These are phyloP conservation scores for Sugiyamaella floridensis DNA, from an alignment of 805 yeast genomes.

Conservation along the genomic window DNA sequence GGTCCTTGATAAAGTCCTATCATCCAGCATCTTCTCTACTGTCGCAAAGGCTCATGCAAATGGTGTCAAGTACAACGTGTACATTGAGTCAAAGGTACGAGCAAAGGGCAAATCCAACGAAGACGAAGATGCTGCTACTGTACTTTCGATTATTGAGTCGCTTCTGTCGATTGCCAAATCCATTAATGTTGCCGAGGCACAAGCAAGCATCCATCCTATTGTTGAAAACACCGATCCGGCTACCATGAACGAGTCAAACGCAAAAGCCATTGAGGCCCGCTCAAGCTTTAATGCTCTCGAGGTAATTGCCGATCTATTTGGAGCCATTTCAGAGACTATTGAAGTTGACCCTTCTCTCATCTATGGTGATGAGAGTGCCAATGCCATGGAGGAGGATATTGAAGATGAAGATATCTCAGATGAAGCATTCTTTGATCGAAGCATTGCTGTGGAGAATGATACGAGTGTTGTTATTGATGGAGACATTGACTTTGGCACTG, in stretches of 20 bases:
- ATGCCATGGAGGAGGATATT: slow-evolving; percentile 4
- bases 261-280: slow-evolving; percentile 25
- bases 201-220: slow-evolving; percentile 10
- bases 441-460: slow-evolving; percentile 12
- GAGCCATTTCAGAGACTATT: slow-evolving; percentile 61
- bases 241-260: slow-evolving; percentile 16
- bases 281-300: slow-evolving; percentile 54
- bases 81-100: slow-evolving; percentile 9
- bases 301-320: slow-evolving; percentile 63
- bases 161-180: slow-evolving; percentile 10
- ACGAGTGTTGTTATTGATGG: neutral
- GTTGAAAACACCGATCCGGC: slow-evolving; percentile 18
- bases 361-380: slow-evolving; percentile 4
- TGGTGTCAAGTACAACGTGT: slow-evolving; percentile 26
- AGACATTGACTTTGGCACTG: slow-evolving; percentile 13
- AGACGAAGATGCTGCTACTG: slow-evolving; percentile 9
- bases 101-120: slow-evolving; percentile 2
- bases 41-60: slow-evolving; percentile 22
- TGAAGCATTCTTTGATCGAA: slow-evolving; percentile 12
- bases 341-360: slow-evolving; percentile 26
- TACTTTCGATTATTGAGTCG: slow-evolving; percentile 12
- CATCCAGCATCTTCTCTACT: neutral
- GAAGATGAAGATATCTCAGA: slow-evolving; percentile 19
- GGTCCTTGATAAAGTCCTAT: neutral
- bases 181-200: slow-evolving; percentile 12